Evolutionary conservation across 2,329 filamentous ascomycete genomes (phyloP), one percentile per base, ranked within the genome.

Genomic region (Ophiostoma ips): DNA sequence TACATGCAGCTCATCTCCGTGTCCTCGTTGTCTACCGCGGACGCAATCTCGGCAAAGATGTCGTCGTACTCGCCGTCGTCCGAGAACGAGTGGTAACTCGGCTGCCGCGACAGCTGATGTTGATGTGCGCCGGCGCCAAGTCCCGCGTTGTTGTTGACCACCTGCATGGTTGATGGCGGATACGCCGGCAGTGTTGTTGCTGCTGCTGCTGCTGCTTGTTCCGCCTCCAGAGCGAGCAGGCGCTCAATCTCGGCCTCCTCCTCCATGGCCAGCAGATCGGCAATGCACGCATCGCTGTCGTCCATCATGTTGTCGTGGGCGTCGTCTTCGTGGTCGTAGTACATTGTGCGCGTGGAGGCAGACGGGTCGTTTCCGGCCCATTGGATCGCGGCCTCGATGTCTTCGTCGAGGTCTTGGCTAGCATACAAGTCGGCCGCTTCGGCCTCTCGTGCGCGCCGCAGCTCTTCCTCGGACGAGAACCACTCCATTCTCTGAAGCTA

Each of bases 41-140:
- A 69, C 46, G 78, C 63, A 35, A 85, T 61, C 56, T 86, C 79
- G 68, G 77, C 75, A 61, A 95, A 82, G 10, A 81, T 63, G 44
- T 71, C 65, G 55, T 82, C 78, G 57, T 80, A 82, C 40, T 80
- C 77, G 13, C 73, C 73, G 43, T 80, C 76, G 48, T 81, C 77
- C 1, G 67, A 71, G 31, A 69, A 61, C 1, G 61, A 59, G 9
- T 63, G 58, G 2, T 68, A 66, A 7, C 59, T 57, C 13, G 63
- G 64, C n/a, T 58, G 60, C 33, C 56, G 38, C 1, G 36, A 58
- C 11, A 56, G 46, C 2, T 18, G n/a, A 46, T 37, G n/a, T 5
- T 18, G 13, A 40, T 38, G 18, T 21, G n/a, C n/a, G n/a, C n/a
- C n/a, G n/a, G n/a, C n/a, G n/a, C n/a, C n/a, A n/a, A n/a, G n/a